phyloP scores from a whole-genome alignment of 495 filamentous ascomycete genomes.

The Podospora pseudoanserina region DNA sequence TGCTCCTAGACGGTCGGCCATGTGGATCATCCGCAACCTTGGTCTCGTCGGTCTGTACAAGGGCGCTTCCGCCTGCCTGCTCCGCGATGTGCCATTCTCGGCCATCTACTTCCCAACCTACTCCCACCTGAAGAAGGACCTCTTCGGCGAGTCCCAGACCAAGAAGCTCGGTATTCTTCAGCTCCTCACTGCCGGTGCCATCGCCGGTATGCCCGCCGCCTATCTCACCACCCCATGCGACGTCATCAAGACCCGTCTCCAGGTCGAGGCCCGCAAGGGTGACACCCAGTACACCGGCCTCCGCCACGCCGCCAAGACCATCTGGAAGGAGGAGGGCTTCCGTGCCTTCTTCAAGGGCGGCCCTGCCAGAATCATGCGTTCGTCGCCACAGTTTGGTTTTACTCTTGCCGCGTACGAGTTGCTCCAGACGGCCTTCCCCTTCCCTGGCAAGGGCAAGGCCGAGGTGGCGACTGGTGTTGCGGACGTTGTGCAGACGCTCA shows the following conservation, averaged over 20 bases:
- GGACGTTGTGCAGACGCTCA: conserved; percentile 36
- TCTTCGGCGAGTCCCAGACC: conserved; percentile 84
- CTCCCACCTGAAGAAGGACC: conserved; percentile 85
- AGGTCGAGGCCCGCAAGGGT: conserved; percentile 95
- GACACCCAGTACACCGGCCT: conserved; percentile 81
- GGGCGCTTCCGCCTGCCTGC: conserved; percentile 90
- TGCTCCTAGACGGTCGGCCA: conserved; percentile 78
- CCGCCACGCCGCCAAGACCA: conserved; percentile 78
- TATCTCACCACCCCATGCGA: conserved; percentile 97
- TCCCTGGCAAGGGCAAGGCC: conserved; percentile 57
- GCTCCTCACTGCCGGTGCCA: conserved; percentile 90
- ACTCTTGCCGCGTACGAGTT: conserved; percentile 94
- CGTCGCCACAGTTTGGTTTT: conserved; percentile 96
- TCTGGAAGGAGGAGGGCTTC: conserved; percentile 88
- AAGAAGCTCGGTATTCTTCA: conserved; percentile 91
- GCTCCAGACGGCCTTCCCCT: conserved; percentile 75
- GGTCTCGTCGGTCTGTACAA: conserved; percentile 96
- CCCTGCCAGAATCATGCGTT: conserved; percentile 87
- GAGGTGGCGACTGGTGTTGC: conserved; percentile 35
- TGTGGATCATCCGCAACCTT: conserved; percentile 95
- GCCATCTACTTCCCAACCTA: conserved; percentile 99
- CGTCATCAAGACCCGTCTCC: conserved; percentile 97
- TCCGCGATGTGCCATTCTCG: conserved; percentile 95
- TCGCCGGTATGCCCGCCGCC: conserved; percentile 97
- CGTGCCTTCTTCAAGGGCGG: conserved; percentile 98